Percentiles rank a stretch among this genome's conserved stretches.
Conservation (phyloP, 768 basidiomycete genomes). For the Thelephora ganbajun region DNA sequence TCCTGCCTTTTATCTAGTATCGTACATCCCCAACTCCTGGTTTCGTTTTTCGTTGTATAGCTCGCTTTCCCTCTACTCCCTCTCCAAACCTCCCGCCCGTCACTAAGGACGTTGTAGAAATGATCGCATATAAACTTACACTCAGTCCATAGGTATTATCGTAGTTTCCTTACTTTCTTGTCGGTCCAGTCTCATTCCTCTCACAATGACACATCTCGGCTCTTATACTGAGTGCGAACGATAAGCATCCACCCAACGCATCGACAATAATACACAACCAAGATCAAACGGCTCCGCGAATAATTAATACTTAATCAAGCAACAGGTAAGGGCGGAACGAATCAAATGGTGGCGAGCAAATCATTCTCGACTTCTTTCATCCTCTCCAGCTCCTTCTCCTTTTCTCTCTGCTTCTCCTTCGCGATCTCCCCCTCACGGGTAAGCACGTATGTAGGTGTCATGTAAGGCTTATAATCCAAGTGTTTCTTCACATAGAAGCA, state of each 20-base stretch:
- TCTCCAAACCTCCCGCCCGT: neutral
- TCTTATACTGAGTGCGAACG: too few relatives aligned
- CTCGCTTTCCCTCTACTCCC: neutral
- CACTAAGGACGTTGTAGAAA: neutral
- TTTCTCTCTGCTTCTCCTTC: conserved; percentile 42
- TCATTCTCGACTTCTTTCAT: conserved; percentile 55
- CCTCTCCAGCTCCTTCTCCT: conserved; percentile 32
- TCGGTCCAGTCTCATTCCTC: too few relatives aligned
- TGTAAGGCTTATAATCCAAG: conserved; percentile 67
- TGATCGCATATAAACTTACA: too few relatives aligned
- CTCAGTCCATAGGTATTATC: neutral
- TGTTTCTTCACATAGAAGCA: conserved; percentile 90
- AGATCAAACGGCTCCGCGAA: too few relatives aligned
- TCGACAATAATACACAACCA: too few relatives aligned
- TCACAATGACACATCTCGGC: too few relatives aligned
- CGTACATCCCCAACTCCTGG: conserved; percentile 1
- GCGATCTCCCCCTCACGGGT: conserved; percentile 54
- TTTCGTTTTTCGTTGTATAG: conserved; percentile 6
- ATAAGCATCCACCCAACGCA: too few relatives aligned
- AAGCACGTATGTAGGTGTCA: conserved; percentile 52
- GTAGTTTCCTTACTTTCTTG: neutral
- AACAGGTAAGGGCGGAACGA: too few relatives aligned
- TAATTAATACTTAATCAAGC: too few relatives aligned
- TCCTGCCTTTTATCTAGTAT: conserved; percentile 3
- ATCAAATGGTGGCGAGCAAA: conserved; percentile 31